Evolutionary conservation across 192 early-diverging fungal genomes (phyloP).

Genomic region (Spizellomyces sp.): DNA sequence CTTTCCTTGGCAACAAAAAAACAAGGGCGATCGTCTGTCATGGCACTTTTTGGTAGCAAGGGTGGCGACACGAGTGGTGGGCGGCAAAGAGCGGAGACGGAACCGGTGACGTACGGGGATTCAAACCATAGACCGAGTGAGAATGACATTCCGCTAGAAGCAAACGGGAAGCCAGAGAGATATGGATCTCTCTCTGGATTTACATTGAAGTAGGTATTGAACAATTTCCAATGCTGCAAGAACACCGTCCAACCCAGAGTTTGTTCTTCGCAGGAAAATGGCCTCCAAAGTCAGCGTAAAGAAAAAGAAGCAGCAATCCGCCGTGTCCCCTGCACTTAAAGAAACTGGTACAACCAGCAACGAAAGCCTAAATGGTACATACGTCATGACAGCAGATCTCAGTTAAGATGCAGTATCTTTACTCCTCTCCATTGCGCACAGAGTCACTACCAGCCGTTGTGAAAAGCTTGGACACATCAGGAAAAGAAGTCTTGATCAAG

Average conservation of each 20-base stretch:
- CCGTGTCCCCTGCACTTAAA: too few species aligned
- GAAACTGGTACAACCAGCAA: too few species aligned
- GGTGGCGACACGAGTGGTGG: background rate
- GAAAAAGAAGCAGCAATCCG: too few species aligned
- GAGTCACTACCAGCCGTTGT: slow-evolving; percentile 4
- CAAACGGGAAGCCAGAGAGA: background rate
- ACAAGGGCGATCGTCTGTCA: slow-evolving; percentile 1
- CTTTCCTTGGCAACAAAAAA: slow-evolving; percentile 1
- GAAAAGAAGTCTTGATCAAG: slow-evolving; percentile 35
- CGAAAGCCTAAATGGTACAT: background rate
- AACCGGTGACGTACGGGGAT: background rate
- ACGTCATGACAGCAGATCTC: background rate
- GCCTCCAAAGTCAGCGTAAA: too few species aligned
- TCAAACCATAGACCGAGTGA: background rate
- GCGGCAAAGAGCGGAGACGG: slow-evolving; percentile 2
- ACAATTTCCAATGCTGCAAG: too few species aligned
- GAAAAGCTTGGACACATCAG: slow-evolving; percentile 11
- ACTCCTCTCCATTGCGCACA: background rate
- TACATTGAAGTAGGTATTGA: too few species aligned
- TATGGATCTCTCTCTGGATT: too few species aligned
- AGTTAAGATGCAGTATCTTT: background rate
- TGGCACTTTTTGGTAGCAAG: slow-evolving; percentile 6
- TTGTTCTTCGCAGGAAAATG: too few species aligned
- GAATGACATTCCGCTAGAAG: background rate
- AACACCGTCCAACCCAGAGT: too few species aligned